These are phyloP conservation scores for Leccinum truebloodii DNA, from an alignment of 768 basidiomycete genomes.

Conservation along the genomic window DNA sequence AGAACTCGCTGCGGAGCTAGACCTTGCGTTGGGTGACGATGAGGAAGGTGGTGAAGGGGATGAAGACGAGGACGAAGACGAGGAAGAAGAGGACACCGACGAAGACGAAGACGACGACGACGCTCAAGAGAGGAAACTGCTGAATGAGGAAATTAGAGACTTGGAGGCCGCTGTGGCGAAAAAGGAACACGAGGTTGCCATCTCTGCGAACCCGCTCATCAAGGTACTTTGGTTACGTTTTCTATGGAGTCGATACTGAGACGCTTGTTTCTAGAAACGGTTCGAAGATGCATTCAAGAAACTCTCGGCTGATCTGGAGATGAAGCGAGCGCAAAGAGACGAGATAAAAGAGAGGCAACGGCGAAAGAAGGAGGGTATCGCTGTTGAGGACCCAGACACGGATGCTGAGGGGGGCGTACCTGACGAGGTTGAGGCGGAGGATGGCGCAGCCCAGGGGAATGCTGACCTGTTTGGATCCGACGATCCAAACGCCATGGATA, in stretches of 20 bases:
- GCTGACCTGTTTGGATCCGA: constrained; percentile 51
- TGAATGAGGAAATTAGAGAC: constrained; percentile 89
- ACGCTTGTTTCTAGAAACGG: constrained; percentile 59
- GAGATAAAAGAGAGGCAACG: constrained; percentile 77
- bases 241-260: background rate
- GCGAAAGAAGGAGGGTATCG: constrained; percentile 66
- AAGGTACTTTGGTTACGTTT: constrained; percentile 46
- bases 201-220: constrained; percentile 85
- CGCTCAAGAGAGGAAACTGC: constrained; percentile 70
- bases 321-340: constrained; percentile 78
- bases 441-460: constrained; percentile 20
- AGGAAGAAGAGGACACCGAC: constrained; percentile 47
- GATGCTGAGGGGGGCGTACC: constrained; percentile 41
- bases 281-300: constrained; percentile 94
- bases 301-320: constrained; percentile 80
- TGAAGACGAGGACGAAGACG: constrained; percentile 63
- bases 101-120: constrained; percentile 85
- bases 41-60: constrained; percentile 65
- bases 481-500: constrained; percentile 38
- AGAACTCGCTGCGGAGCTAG: constrained; percentile 85
- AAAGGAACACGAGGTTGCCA: constrained; percentile 81
- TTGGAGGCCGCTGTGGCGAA: constrained; percentile 85
- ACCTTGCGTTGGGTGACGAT: constrained; percentile 73
- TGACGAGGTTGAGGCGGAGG: constrained; percentile 37
- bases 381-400: constrained; percentile 39